Conservation (phyloP, 352 stramenopile species). For the Phytopythium vexans region DNA sequence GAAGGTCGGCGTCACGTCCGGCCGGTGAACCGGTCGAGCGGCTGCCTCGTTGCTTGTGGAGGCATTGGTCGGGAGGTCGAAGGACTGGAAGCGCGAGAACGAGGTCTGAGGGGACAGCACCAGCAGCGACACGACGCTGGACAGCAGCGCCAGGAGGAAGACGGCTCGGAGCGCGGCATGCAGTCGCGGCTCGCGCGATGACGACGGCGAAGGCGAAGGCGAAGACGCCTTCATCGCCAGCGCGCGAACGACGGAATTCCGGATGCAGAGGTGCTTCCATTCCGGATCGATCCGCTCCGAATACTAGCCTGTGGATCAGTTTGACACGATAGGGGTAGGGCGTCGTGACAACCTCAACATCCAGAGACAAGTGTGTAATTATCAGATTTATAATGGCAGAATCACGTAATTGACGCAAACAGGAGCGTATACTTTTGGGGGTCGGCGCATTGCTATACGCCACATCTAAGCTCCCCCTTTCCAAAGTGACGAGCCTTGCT, state of each 20-base stretch:
- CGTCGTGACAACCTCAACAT: neutral
- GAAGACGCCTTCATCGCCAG: conserved; percentile 2
- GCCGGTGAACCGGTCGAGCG: too few relatives aligned
- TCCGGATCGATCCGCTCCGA: too few relatives aligned
- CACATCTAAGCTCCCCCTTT: too few relatives aligned
- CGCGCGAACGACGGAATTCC: neutral
- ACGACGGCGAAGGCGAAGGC: neutral
- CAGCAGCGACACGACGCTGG: conserved; percentile 18
- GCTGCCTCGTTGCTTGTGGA: too few relatives aligned
- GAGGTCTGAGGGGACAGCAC: conserved; percentile 20
- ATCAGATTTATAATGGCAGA: too few relatives aligned
- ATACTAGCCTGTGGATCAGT: neutral
- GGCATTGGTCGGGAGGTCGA: neutral
- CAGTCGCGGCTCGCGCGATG: neutral
- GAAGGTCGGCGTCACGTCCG: conserved; percentile 14
- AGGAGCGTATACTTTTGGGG: too few relatives aligned
- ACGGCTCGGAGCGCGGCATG: conserved; percentile 10
- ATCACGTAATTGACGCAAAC: too few relatives aligned
- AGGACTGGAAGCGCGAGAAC: conserved; percentile 7
- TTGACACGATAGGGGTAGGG: conserved; percentile 3
- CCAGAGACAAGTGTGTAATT: too few relatives aligned
- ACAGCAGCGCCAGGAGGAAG: conserved; percentile 13
- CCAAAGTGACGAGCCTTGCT: too few relatives aligned
- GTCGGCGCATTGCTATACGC: too few relatives aligned
- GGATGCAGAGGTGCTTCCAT: neutral